phyloP scores from a whole-genome alignment of 225 moss, liverwort and hornwort genomes.

The Bryum argenteum region DNA sequence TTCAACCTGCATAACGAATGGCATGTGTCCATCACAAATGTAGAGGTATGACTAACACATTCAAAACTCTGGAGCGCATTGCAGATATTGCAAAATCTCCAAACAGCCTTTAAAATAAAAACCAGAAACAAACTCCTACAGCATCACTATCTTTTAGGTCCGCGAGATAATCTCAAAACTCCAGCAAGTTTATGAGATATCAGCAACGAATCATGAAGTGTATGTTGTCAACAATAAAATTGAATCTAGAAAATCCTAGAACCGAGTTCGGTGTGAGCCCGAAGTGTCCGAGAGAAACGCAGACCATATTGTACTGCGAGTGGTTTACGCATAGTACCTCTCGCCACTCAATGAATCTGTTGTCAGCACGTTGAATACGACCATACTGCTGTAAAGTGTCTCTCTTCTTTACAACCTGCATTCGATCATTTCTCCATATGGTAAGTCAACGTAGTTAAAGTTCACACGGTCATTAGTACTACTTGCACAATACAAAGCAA shows the following conservation, averaged over 20 bases:
- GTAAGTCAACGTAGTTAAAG: constrained; percentile 12
- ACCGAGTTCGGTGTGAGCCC: neutral
- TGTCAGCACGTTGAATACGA: constrained; percentile 92
- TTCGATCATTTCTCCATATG: constrained; percentile 13
- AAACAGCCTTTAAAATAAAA: constrained; percentile 3
- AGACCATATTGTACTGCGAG: constrained; percentile 3
- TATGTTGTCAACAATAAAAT: constrained; percentile 7
- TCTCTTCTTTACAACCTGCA: constrained; percentile 75
- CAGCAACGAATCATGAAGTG: constrained; percentile 13
- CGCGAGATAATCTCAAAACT: neutral
- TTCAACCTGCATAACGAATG: constrained; percentile 70
- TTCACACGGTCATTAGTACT: constrained; percentile 1
- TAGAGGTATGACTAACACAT: constrained; percentile 5
- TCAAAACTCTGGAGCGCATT: neutral
- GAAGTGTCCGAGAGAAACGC: neutral
- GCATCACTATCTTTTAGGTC: neutral
- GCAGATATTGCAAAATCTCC: neutral
- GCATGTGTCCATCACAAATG: constrained; percentile 9
- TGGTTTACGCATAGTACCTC: constrained; percentile 61
- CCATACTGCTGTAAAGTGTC: constrained; percentile 89
- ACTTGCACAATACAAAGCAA: constrained; percentile 22
- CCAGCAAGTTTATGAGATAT: neutral
- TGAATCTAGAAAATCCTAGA: neutral
- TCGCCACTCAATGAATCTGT: constrained; percentile 83
- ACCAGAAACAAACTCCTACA: constrained; percentile 12